Percentiles rank a stretch among this genome's conserved stretches.
Conservation (phyloP, 2,329 filamentous ascomycete genomes). For the Sporothrix pseudoabietina region DNA sequence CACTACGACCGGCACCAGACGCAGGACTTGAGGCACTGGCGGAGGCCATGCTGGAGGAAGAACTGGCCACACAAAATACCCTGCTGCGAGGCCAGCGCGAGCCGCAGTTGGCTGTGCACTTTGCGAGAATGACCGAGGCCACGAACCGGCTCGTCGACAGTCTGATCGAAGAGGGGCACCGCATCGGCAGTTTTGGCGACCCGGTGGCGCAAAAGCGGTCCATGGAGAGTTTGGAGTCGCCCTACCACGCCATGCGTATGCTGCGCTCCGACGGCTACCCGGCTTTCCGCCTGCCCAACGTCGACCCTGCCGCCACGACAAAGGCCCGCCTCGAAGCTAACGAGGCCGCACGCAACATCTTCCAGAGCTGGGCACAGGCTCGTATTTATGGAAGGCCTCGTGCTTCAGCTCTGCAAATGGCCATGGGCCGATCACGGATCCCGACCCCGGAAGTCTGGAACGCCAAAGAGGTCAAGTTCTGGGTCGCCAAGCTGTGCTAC, state of each 20-base stretch:
- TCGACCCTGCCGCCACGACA: constrained; percentile 34
- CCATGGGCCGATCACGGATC: not conserved
- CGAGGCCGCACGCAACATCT: constrained; percentile 37
- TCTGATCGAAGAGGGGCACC: constrained; percentile 40
- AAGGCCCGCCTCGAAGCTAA: constrained; percentile 36
- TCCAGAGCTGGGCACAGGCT: constrained; percentile 36
- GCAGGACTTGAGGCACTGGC: constrained; percentile 25
- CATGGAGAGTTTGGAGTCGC: constrained; percentile 40
- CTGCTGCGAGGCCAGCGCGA: constrained; percentile 31
- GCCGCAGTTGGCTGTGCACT: constrained; percentile 40
- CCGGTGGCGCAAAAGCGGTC: constrained; percentile 32
- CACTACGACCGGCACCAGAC: constrained; percentile 22
- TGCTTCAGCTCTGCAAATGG: not conserved
- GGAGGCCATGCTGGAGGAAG: constrained; percentile 30
- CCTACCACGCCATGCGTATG: constrained; percentile 40
- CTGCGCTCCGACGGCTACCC: constrained; percentile 44
- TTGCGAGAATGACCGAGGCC: constrained; percentile 33
- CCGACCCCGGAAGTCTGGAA: constrained; percentile 21
- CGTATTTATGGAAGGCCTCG: not conserved
- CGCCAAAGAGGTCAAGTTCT: constrained; percentile 31
- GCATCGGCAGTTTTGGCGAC: constrained; percentile 34
- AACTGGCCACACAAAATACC: constrained; percentile 10
- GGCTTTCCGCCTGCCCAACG: constrained; percentile 37
- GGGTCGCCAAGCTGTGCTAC: constrained; percentile 56
- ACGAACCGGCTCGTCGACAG: constrained; percentile 40